Conservation (phyloP, 2,329 filamentous ascomycete genomes). For the Hypoxylon sp. region DNA sequence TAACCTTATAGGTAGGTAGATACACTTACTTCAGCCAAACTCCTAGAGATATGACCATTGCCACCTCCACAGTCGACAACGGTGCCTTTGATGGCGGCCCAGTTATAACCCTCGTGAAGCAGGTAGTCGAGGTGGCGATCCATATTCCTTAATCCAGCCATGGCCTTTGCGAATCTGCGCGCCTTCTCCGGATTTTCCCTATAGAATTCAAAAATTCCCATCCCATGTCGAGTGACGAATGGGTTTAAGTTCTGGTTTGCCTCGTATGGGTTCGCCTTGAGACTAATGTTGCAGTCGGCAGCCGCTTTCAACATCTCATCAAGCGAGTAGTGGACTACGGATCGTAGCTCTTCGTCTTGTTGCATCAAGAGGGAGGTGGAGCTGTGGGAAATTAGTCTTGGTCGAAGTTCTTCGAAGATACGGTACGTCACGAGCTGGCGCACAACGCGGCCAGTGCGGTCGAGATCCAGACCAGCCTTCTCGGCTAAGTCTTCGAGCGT, state of each 20-base stretch:
- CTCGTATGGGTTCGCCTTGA: slow-evolving; percentile 45
- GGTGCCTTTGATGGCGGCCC: slow-evolving; percentile 27
- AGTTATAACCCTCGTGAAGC: not conserved
- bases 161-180: slow-evolving; percentile 35
- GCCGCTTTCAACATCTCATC: slow-evolving; percentile 53
- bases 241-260: slow-evolving; percentile 40
- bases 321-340: slow-evolving; percentile 39
- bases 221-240: slow-evolving; percentile 40
- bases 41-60: slow-evolving; percentile 38
- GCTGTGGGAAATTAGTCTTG: slow-evolving; percentile 44
- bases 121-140: no score
- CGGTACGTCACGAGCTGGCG: slow-evolving; percentile 46
- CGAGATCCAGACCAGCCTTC: slow-evolving; percentile 45
- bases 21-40: slow-evolving; percentile 26
- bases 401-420: slow-evolving; percentile 46
- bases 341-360: slow-evolving; percentile 42
- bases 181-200: slow-evolving; percentile 15
- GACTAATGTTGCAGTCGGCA: slow-evolving; percentile 21
- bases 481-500: slow-evolving; percentile 41
- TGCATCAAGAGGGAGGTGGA: slow-evolving; percentile 18
- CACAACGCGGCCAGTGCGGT: slow-evolving; percentile 45
- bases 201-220: slow-evolving; percentile 39
- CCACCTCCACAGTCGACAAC: slow-evolving; percentile 43
- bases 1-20: no score
- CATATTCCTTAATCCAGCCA: slow-evolving; percentile 37